Conservation (phyloP, 2,329 filamentous ascomycete genomes). For the Pseudocercospora crystallina region DNA sequence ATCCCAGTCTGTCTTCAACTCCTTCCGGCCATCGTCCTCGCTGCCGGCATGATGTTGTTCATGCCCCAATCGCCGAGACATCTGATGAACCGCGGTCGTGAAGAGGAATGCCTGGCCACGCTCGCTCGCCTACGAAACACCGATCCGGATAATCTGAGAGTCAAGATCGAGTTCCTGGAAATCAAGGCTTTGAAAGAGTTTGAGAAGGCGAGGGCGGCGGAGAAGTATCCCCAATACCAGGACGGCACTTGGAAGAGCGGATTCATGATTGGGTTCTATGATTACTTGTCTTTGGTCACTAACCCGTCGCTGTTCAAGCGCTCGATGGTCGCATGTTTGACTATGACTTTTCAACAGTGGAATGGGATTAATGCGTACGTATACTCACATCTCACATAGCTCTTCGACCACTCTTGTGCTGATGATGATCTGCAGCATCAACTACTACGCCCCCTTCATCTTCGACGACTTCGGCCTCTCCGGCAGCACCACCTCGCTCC, state of each 20-base stretch:
- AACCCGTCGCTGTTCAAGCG: constrained; percentile 63
- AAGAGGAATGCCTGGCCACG: constrained; percentile 66
- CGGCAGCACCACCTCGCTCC: constrained; percentile 59
- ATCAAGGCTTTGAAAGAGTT: constrained; percentile 75
- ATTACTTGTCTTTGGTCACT: constrained; percentile 59
- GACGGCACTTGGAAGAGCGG: constrained; percentile 62
- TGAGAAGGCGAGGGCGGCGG: constrained; percentile 67
- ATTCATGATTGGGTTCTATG: constrained; percentile 68
- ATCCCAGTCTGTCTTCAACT: constrained; percentile 62
- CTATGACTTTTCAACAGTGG: constrained; percentile 53
- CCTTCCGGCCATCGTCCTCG: constrained; percentile 62
- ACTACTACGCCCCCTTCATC: constrained; percentile 65
- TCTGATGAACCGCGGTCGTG: constrained; percentile 57
- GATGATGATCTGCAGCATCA: constrained; percentile 51
- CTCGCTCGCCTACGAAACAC: constrained; percentile 61
- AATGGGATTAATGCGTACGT: constrained; percentile 43
- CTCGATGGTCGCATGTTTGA: constrained; percentile 56
- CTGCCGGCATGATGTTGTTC: constrained; percentile 59
- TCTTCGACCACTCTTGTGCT: constrained; percentile 36
- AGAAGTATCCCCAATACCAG: constrained; percentile 62
- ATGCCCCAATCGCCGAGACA: constrained; percentile 55
- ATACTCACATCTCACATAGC: constrained; percentile 43
- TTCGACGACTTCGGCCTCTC: constrained; percentile 65
- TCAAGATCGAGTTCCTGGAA: constrained; percentile 66
- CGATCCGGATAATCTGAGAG: constrained; percentile 60